Percentiles rank a stretch among this genome's conserved stretches.
These are phyloP conservation scores for Piper longum DNA, from an alignment of 164 flowering plant genomes.

Conservation along the genomic window DNA sequence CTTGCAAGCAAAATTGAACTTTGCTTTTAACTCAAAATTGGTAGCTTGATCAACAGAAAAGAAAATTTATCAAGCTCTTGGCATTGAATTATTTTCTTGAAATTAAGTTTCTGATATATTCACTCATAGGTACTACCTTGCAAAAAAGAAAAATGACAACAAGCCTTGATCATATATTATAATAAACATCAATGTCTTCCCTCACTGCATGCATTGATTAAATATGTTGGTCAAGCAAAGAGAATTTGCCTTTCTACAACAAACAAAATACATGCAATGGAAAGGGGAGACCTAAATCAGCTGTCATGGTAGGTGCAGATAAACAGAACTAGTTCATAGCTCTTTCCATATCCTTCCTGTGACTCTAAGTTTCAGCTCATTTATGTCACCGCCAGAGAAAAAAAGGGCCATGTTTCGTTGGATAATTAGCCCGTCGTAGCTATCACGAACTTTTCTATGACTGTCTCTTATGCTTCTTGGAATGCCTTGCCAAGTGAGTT, in stretches of 20 bases:
- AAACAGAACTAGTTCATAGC: constrained; percentile 11
- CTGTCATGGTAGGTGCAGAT: background rate
- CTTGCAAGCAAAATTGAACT: no score
- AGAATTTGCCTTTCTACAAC: constrained; percentile 32
- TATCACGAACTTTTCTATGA: constrained; percentile 50
- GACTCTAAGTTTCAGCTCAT: constrained; percentile 45
- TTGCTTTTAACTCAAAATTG: no score
- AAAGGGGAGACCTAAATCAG: constrained; percentile 4
- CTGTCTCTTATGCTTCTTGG: constrained; percentile 52
- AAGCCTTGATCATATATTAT: background rate
- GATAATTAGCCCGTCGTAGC: constrained; percentile 47
- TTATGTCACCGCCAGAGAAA: constrained; percentile 48
- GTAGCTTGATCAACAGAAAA: no score
- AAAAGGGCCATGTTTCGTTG: constrained; percentile 50
- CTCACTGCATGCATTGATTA: constrained; percentile 19
- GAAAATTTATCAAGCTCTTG: no score
- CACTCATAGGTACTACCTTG: background rate
- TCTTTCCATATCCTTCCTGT: constrained; percentile 60
- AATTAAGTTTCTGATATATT: no score
- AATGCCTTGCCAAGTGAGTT: constrained; percentile 44
- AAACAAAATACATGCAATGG: constrained; percentile 21
- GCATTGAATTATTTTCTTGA: no score
- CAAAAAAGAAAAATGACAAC: background rate
- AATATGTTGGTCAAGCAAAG: constrained; percentile 30
- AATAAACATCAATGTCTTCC: constrained; percentile 7